These are phyloP conservation scores for Sanghuangporus sanghuang DNA, from an alignment of 1,284 basidiomycete species.

Conservation along the genomic window DNA sequence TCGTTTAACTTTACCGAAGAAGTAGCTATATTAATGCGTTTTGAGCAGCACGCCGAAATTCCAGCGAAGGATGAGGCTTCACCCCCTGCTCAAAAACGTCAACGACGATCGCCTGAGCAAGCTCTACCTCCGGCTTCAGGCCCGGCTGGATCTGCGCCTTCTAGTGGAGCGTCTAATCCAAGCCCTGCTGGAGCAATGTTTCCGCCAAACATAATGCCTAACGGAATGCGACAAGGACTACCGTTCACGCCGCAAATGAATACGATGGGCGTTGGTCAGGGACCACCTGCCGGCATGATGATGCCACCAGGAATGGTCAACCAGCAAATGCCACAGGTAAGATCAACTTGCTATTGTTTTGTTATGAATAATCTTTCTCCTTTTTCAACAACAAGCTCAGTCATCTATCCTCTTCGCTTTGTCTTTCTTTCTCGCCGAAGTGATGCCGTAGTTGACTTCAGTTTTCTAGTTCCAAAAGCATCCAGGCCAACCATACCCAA, in stretches of 20 bases:
- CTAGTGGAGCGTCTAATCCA: neutral
- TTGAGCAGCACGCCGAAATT: conserved; percentile 5
- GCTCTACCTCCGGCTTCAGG: neutral
- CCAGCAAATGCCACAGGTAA: conserved; percentile 7
- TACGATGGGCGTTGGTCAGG: neutral
- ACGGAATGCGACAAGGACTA: conserved; percentile 2
- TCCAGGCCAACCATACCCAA: conserved; percentile 3
- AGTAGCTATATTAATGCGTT: neutral
- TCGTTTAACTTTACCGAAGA: neutral
- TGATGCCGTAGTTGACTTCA: neutral
- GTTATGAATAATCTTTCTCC: neutral
- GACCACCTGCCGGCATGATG: conserved; percentile 1
- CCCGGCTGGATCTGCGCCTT: neutral
- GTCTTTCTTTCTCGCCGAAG: neutral
- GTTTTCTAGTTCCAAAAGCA: neutral
- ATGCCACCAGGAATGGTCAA: conserved; percentile 7
- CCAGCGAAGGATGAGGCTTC: conserved; percentile 13
- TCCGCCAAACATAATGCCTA: neutral
- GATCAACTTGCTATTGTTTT: neutral
- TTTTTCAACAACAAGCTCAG: neutral
- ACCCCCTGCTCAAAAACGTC: conserved; percentile 14
- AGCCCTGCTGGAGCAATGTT: neutral
- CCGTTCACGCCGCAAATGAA: conserved; percentile 10
- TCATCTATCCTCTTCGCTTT: neutral
- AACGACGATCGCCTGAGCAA: conserved; percentile 14